Base-by-base conservation (phyloP, 2,329 filamentous ascomycete species). In the Coniochaeta ligniaria region DNA sequence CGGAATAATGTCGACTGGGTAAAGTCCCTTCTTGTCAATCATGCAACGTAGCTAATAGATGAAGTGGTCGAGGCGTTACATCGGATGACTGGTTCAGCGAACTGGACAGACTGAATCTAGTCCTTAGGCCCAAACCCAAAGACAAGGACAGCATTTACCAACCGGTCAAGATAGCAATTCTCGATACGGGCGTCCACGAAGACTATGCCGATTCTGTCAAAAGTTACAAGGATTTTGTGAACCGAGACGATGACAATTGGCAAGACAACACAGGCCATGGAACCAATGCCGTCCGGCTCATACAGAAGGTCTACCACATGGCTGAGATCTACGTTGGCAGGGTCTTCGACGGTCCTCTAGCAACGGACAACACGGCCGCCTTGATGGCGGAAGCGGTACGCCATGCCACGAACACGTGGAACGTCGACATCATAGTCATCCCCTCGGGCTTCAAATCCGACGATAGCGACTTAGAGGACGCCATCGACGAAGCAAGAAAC, bases 391-490 rank as follows among this genome's bases (percentile, higher is more conserved):
- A 58, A 38, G 61, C 61, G n/a, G 47, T 62, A 16, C 38, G 33
- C 16, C 55, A 62, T 28, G 55, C 61, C 12, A 60, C 28, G 16
- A 14, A 57, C 14, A 28, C 1, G 4, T 62, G 60, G 60, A 55
- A 62, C 14, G 52, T 60, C n/a, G 58, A 62, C 52, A 58, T 62
- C 50, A 60, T 62, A 16, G 54, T 38, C 8, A 45, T 62, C 3
- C 35, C 41, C 1, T 43, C 33, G 17, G 35, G 35, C 12, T 9
- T 36, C 35, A 3, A 14, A 36, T 14, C 12, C 8, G 12, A 36
- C 35, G 35, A 8, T 11, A 36, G 35, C 12, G 7, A 36, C 35
- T 11, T 36, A 14, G 35, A 36, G 35, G 35, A 36, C 3, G 35
- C 35, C 12, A 8, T 36, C 12, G 35, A 36, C 12, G 31, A 33